These are phyloP conservation scores for Thalassiosira livingstoniorum DNA, from an alignment of 352 stramenopile species.

Conservation along the genomic window DNA sequence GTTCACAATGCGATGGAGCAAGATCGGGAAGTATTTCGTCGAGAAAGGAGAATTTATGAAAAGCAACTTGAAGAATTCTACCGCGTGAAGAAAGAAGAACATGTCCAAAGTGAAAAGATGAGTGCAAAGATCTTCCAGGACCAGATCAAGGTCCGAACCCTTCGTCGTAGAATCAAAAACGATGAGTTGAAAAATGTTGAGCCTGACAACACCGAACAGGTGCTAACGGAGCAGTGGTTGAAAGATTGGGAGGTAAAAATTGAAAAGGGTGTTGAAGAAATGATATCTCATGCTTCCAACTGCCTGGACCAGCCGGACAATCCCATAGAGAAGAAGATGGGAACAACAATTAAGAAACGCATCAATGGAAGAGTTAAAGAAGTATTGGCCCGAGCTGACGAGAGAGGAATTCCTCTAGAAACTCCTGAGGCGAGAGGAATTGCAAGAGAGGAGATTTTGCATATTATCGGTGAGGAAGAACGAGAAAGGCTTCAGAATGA, in stretches of 20 bases:
- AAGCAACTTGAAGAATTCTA: constrained; percentile 54
- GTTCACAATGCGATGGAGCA: constrained; percentile 49
- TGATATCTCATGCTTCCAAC: constrained; percentile 26
- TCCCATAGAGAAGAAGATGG: constrained; percentile 49
- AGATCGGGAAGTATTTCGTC: constrained; percentile 34
- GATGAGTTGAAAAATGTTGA: constrained; percentile 51
- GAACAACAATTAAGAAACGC: constrained; percentile 35
- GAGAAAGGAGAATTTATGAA: constrained; percentile 57
- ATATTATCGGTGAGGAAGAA: constrained; percentile 60
- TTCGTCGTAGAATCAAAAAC: constrained; percentile 47
- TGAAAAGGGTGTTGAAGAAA: constrained; percentile 33
- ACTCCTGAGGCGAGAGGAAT: constrained; percentile 45
- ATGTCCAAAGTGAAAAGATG: constrained; percentile 25
- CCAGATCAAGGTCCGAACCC: constrained; percentile 47
- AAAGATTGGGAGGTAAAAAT: constrained; percentile 47
- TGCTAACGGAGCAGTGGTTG: constrained; percentile 45
- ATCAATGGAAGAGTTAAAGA: constrained; percentile 37
- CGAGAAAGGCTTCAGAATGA: constrained; percentile 28
- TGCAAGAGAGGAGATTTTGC: constrained; percentile 51
- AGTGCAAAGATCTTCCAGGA: constrained; percentile 38
- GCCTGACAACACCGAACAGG: constrained; percentile 38
- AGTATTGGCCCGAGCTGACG: constrained; percentile 42
- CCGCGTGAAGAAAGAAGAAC: constrained; percentile 47
- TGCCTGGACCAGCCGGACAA: constrained; percentile 51
- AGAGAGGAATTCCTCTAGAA: constrained; percentile 53